phyloP scores from a whole-genome alignment of 2,329 filamentous ascomycete species.

The Epichloe sibirici region DNA sequence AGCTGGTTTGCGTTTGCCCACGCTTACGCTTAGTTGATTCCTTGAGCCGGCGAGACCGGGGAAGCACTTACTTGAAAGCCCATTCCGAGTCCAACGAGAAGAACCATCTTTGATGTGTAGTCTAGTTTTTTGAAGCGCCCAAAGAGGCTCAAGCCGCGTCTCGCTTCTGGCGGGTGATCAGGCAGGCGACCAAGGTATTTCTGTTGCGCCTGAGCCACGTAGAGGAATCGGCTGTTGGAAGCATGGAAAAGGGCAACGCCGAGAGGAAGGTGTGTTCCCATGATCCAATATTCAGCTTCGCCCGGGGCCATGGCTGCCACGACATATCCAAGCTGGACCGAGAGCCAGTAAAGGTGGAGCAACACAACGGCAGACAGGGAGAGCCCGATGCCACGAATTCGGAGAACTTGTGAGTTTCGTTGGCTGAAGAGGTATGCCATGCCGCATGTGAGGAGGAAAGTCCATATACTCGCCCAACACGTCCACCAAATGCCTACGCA shows the following conservation, averaged over 20 bases:
- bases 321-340: constrained; percentile 25
- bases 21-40: not conserved
- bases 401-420: constrained; percentile 24
- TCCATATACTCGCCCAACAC: constrained; percentile 21
- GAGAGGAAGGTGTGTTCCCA: constrained; percentile 50
- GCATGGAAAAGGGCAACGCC: constrained; percentile 55
- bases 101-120: constrained; percentile 32
- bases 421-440: constrained; percentile 26
- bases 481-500: constrained; percentile 23
- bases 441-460: constrained; percentile 21
- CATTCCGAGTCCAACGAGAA: constrained; percentile 42
- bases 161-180: constrained; percentile 6
- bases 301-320: constrained; percentile 29
- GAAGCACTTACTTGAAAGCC: constrained; percentile 34
- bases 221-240: constrained; percentile 46
- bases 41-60: not conserved
- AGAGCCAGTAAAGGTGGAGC: constrained; percentile 29
- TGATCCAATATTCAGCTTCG: constrained; percentile 48
- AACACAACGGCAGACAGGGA: constrained; percentile 26
- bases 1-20: constrained; percentile 28
- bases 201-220: constrained; percentile 40
- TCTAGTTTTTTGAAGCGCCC: constrained; percentile 20
- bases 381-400: constrained; percentile 27
- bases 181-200: constrained; percentile 11
- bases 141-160: constrained; percentile 12